Base-by-base conservation (phyloP, 345 rosid species). In the Murraya koenigii region DNA sequence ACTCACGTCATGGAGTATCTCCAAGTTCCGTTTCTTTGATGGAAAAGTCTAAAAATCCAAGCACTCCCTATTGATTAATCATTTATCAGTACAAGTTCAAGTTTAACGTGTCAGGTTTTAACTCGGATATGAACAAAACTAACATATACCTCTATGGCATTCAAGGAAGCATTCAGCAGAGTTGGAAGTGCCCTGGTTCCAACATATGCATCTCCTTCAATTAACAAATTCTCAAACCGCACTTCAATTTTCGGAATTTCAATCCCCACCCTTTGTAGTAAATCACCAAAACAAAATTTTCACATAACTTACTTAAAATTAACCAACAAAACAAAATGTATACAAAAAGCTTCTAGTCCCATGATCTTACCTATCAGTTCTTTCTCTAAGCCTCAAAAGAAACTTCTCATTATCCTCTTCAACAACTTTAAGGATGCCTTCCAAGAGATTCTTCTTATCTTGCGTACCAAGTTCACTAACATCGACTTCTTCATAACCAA, bases 151-250 rank as follows among this genome's bases (percentile, higher is more conserved):
- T 88, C 94, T 33, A 84, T 32, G 39, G 83, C 78, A 71, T 85
- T 88, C 26, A 84, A n/a, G 72, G 87, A 58, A 28, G 86, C 55
- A 81, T 87, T 84, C 5, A 80, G 25, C 58, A 90, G 80, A 49
- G 90, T 86, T 63, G 89, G 90, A 44, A 88, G 91, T 35, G 91
- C 88, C 68, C 88, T 85, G 22, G 84, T 87, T 62, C 91, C 93
- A 49, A 82, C 78, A 79, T 84, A 87, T n/a, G 91, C 88, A 44
- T 90, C 88, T 68, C 89, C 94, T 77, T 88, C 85, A 3, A 84
- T 80, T 0, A 85, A 84, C 20, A 88, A 67, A 83, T 83, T 73
- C 82, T 88, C 78, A 55, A 78, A 87, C 66, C 89, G 75, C 30
- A 86, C 87, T 82, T 88, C 90, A 36, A 88, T 85, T 68, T 69